A percentile compares a stretch with the other conserved stretches of the same genome.
These are phyloP conservation scores for Cyberlindnera euphorbiae DNA, from an alignment of 805 yeast genomes.

Conservation along the genomic window DNA sequence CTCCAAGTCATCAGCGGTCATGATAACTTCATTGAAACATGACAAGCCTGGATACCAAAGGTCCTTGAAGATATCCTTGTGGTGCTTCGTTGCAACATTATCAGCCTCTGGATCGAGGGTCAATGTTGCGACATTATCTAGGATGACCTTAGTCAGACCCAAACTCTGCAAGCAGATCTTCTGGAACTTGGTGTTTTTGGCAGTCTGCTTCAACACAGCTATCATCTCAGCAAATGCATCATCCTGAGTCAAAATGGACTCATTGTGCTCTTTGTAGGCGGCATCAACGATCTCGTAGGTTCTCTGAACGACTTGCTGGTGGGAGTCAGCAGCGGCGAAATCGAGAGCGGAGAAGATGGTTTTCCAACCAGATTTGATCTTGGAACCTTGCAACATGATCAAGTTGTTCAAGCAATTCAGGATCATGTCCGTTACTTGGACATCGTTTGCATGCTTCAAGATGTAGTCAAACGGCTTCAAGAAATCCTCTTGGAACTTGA, in stretches of 20 bases:
- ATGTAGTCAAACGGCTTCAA: conserved; percentile 85
- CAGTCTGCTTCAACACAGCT: conserved; percentile 71
- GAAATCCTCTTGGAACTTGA: conserved; percentile 92
- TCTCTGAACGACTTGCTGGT: conserved; percentile 55
- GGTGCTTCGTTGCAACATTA: conserved; percentile 24
- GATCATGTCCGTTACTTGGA: conserved; percentile 80
- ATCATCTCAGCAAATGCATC: conserved; percentile 57
- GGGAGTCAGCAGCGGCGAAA: conserved; percentile 59
- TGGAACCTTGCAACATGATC: conserved; percentile 66
- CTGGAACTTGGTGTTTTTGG: conserved; percentile 81
- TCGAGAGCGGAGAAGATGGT: conserved; percentile 78
- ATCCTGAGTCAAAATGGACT: conserved; percentile 63
- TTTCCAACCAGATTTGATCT: conserved; percentile 91
- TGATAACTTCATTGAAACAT: conserved; percentile 82
- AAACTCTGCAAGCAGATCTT: conserved; percentile 76
- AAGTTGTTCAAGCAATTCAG: conserved; percentile 85
- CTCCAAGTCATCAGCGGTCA: conserved; percentile 92
- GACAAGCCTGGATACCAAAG: conserved; percentile 84
- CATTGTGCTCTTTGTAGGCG: conserved; percentile 58
- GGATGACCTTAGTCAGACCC: conserved; percentile 61
- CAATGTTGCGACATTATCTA: conserved; percentile 51
- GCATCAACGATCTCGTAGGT: conserved; percentile 60
- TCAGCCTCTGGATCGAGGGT: conserved; percentile 27
- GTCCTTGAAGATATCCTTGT: conserved; percentile 43
- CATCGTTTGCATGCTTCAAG: conserved; percentile 58